phyloP scores from a whole-genome alignment of 768 basidiomycete species.

The Mycena amicta region DNA sequence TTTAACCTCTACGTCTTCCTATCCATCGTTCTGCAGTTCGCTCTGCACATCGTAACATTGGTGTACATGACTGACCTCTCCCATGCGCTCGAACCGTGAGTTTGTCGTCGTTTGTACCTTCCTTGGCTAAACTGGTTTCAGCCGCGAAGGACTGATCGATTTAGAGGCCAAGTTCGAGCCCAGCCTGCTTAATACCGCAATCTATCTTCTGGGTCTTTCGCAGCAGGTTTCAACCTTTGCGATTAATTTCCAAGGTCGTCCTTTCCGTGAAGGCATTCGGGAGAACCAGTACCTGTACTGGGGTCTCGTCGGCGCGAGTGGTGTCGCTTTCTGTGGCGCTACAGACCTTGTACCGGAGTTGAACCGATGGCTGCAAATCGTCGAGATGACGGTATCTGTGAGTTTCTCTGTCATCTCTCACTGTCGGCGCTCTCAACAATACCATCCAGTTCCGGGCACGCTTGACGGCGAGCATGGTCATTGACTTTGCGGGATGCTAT shows the following conservation, averaged over 20 bases:
- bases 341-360: constrained; percentile 95
- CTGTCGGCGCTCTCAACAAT: constrained; percentile 1
- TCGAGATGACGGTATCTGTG: constrained; percentile 81
- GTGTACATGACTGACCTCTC: constrained; percentile 92
- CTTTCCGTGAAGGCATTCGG: constrained; percentile 96
- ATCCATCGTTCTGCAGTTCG: constrained; percentile 91
- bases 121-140: constrained; percentile 7
- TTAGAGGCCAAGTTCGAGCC: constrained; percentile 97
- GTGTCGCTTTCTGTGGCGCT: constrained; percentile 91
- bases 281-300: constrained; percentile 94
- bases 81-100: constrained; percentile 75
- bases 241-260: constrained; percentile 98
- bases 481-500: constrained; percentile 90
- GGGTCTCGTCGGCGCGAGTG: constrained; percentile 86
- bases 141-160: constrained; percentile 76
- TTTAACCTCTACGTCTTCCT: constrained; percentile 95
- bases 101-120: constrained; percentile 23
- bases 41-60: constrained; percentile 86
- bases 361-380: constrained; percentile 95
- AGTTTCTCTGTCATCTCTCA: constrained; percentile 33
- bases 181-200: constrained; percentile 91
- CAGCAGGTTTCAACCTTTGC: constrained; percentile 99
- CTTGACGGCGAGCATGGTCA: constrained; percentile 78
- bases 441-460: constrained; percentile 74
- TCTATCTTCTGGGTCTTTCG: constrained; percentile 92